Base-by-base conservation (phyloP, 805 yeast species). In the Maudiozyma serrabonitensis region DNA sequence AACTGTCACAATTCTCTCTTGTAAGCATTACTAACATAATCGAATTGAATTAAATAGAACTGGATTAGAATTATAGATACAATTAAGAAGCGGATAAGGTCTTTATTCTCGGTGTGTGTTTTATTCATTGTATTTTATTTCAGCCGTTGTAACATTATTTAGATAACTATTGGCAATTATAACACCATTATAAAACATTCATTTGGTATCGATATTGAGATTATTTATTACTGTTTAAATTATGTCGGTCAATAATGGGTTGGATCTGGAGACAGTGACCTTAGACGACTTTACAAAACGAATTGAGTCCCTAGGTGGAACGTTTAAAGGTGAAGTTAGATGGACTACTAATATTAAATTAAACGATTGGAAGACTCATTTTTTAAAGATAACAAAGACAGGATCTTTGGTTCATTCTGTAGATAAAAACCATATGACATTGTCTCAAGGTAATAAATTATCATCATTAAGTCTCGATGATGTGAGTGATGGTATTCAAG, bases 281-380 rank as follows among this genome's bases (percentile, higher is more conserved):
- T 23, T 44, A 12, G 13, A 19, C 15, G 40, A 32, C 2, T 47
- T 21, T 23, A 25, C 26, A 11, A 23, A 38, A 18, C 15, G 39
- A 16, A 39, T 47, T 15, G 21, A 21, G 47, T 9, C 23, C 23
- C n/a, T 39, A 16, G 44, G 55, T 21, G 66, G 65, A 1, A 51
- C 56, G 2, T 63, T 62, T 47, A 23, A 47, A 34, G 64, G 63
- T 13, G 53, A 52, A 21, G 51, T 56, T 5, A 54, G 54, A 47
- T 61, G 64, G 66, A 54, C 59, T 41, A 50, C 54, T 28, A 50
- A 56, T 32, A 43, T 56, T 12, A 41, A 46, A 15, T 43, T 56
- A 31, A 50, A 51, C 26, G 58, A 56, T 41, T 63, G 67, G 67
- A 57, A 55, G 23, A 54, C 51, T 2, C 50, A 54, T 43, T 46